Evolutionary conservation across 2,329 filamentous ascomycete species (phyloP), one percentile per base, ranked within the genome.

Genomic region (Phyllosticta citriasiana): DNA sequence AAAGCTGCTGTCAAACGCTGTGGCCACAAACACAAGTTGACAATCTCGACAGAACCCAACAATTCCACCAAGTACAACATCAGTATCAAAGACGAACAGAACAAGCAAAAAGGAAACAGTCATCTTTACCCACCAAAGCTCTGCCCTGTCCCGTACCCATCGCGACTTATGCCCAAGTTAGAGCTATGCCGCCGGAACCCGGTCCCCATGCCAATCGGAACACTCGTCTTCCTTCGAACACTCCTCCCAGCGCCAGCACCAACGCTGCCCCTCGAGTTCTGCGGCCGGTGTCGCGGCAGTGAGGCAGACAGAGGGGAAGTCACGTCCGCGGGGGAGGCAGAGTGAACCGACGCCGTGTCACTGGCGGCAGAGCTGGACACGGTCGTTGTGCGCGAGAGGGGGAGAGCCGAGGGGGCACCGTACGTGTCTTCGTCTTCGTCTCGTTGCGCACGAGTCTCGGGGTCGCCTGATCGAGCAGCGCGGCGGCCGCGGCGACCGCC

Each of bases 201-300:
- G 12, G 69, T 61, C 1, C 77, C 76, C 75, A 79, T 77, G 1
- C 78, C 78, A 35, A 79, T 71, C 0, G 78, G 78, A 30, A 77
- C 73, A 1, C 74, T 77, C 2, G 73, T 74, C 54, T 70, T 71
- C 60, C 76, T 71, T 60, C 72, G 68, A 7, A 75, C 64, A 25
- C 71, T 72, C 52, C 47, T 16, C 9, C 54, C 54, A 22, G 22
- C 24, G 51, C 58, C 63, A 65, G 19, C 66, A 69, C 26, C 66
- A 63, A 12, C 60, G 63, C 64, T n/a, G 61, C 25, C 60, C 1
- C 19, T 66, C 63, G 55, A 53, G 25, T 61, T 24, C 33, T 55
- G 33, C n/a, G 57, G 57, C 4, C 57, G 63, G 12, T 65, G 5
- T 58, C 67, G 25, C 26, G 57, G 53, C 30, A 56, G 8, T 10